Evolutionary conservation across 2,329 filamentous ascomycete genomes (phyloP), one percentile per base, ranked within the genome.

Genomic region (Neonectria hederae): DNA sequence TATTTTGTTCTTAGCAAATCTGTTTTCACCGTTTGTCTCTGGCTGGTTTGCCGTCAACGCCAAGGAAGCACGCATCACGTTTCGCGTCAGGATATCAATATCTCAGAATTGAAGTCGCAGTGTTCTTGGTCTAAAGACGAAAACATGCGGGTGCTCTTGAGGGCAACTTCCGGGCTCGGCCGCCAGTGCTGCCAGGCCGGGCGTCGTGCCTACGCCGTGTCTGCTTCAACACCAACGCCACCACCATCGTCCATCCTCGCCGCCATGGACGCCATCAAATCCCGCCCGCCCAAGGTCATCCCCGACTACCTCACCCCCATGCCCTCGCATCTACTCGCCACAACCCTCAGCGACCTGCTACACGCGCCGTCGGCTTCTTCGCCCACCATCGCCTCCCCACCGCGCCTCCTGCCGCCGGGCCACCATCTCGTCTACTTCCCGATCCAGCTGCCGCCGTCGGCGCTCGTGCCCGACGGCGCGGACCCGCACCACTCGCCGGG

Each of bases 401-500:
- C 76, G 1, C 48, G n/a, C 5, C 49, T 76, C 4, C 79, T 91
- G 7, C 89, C 90, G 0, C 83, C 87, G 30, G 92, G 90, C 38
- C 90, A 97, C 76, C 94, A 97, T 77, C 84, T 97, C 38, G 88
- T 95, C 68, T 97, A 97, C 82, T 97, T 97, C 80, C 93, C 94
- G 63, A 86, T 91, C 11, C 86, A 89, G 66, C 82, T 90, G 19
- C 83, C 86, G 1, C 81, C 87, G 14, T 86, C 85, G 8, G 71
- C 83, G 35, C 86, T 98, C 46, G 85, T 93, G 19, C 83, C 88
- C 1, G 96, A 99, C 80, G 95, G 96, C 62, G 97, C 94, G 1
- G 95, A 98, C 76, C 83, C 87, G 5, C 83, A 90, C 57, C 93
- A 97, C 75, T 89, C 84, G 24, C 95, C 95, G 0, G 92, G 91